phyloP scores from a whole-genome alignment of 2,329 filamentous ascomycete genomes.

The Cercospora sp. region DNA sequence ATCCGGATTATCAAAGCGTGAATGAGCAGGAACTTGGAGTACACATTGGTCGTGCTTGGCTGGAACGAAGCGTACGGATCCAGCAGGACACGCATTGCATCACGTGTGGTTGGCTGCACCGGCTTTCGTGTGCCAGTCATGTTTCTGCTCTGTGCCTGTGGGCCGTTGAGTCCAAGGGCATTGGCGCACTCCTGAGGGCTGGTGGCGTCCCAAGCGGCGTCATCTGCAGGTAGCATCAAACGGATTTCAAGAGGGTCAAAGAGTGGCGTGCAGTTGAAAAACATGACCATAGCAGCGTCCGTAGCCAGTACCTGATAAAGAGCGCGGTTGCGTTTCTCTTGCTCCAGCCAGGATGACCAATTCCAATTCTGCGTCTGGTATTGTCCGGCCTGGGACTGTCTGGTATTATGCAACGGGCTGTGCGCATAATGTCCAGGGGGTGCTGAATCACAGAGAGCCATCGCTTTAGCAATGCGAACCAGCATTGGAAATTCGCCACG shows the following conservation, averaged over 20 bases:
- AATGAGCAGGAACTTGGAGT: conserved; percentile 72
- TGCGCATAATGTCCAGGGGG: conserved; percentile 50
- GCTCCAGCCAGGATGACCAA: conserved; percentile 68
- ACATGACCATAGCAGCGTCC: conserved; percentile 66
- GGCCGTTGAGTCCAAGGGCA: conserved; percentile 64
- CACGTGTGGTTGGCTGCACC: conserved; percentile 65
- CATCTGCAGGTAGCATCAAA: conserved; percentile 69
- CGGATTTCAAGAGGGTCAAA: conserved; percentile 65
- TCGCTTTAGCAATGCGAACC: conserved; percentile 57
- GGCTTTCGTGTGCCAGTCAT: conserved; percentile 61
- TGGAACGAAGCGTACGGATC: conserved; percentile 61
- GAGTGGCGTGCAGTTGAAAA: conserved; percentile 66
- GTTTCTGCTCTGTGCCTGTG: conserved; percentile 59
- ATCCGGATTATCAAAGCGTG: conserved; percentile 68
- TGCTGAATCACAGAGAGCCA: conserved; percentile 58
- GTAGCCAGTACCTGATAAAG: conserved; percentile 66
- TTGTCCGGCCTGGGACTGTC: conserved; percentile 45
- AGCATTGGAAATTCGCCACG: conserved; percentile 60
- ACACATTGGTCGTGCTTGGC: conserved; percentile 67
- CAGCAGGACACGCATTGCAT: conserved; percentile 62
- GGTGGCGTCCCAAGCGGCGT: conserved; percentile 70
- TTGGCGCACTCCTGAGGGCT: conserved; percentile 61
- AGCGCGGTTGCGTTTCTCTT: conserved; percentile 66
- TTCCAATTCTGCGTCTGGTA: conserved; percentile 58
- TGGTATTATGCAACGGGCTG: conserved; percentile 63